Base-by-base conservation (phyloP, 768 basidiomycete genomes). In the Gloeopeniophorella convolvens region DNA sequence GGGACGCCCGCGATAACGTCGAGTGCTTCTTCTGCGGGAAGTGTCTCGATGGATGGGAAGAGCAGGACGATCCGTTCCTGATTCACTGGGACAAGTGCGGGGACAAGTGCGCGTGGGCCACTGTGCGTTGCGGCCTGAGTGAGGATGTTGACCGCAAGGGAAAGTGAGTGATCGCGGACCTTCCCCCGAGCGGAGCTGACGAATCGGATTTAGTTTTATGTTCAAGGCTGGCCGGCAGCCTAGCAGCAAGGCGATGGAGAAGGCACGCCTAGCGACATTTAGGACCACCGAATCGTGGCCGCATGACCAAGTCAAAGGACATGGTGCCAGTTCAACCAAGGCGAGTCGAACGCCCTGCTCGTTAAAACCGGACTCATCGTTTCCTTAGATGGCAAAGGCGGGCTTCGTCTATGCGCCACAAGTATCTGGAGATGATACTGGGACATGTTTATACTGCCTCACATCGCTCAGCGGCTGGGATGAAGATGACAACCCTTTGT, bases 401-500 rank as follows among this genome's bases (percentile, higher is more conserved):
- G 94, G 94, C 7, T 96, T 95, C 62, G 76, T 89, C 0, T 89
- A 76, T 63, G 83, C 82, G 0, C 88, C 91, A 2, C 77, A 82
- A 48, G 66, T 71, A 11, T 59, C 70, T 1, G 83, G 76, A 3
- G 85, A 89, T 57, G 94, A 98, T 65, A 79, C 82, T 1, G 90
- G 81, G 0, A 82, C 82, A 0, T 98, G 94, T 66, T 70, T 92
- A 4, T 92, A 92, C 61, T 98, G 94, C 63, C 73, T 82, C 36
- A 71, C 84, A 28, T 75, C 81, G 2, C 77, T 95, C 3, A 82
- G 82, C 47, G 90, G 88, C 1, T 98, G 94, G 94, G 89, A 92
- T 35, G 70, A 74, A 24, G 79, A 78, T 12, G 94, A 98, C 63
- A 83, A 94, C 66, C 94, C 94, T 12, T 63, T 83, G 94, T 96